Percentiles rank a stretch among this genome's conserved stretches.
Evolutionary conservation across 2,329 filamentous ascomycete species (phyloP).

Genomic region (Penicillium digitatum): DNA sequence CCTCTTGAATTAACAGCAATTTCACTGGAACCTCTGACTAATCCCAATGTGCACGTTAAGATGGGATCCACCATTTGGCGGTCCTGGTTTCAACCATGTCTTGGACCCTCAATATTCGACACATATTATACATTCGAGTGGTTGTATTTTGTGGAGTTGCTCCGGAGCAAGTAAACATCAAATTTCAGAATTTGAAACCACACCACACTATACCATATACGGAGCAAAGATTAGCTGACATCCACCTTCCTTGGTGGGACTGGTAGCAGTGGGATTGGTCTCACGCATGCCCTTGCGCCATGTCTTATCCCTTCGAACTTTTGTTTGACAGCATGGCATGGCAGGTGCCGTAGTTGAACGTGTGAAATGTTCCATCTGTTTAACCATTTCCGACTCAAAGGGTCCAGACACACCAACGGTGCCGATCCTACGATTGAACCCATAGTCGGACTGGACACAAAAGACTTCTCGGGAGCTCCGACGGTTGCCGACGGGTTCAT

Average conservation of each 20-base stretch:
- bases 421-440: background rate
- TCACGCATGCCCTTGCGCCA: background rate
- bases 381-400: no score
- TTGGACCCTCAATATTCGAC: no score
- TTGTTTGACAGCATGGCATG: conserved; percentile 1
- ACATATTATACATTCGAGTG: background rate
- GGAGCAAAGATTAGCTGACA: no score
- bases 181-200: no score
- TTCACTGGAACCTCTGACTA: no score
- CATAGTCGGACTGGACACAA: background rate
- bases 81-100: no score
- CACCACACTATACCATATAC: no score
- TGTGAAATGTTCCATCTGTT: background rate
- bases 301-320: background rate
- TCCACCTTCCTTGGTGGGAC: background rate
- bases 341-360: background rate
- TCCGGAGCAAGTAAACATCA: background rate
- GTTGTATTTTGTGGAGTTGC: background rate
- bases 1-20: no score
- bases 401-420: background rate
- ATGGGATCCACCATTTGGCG: no score
- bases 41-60: no score
- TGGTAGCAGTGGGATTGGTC: background rate
- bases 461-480: background rate
- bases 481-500: conserved; percentile 3